Base-by-base conservation (phyloP, 148 eudicot species). In the Chenopodium suecicum region DNA sequence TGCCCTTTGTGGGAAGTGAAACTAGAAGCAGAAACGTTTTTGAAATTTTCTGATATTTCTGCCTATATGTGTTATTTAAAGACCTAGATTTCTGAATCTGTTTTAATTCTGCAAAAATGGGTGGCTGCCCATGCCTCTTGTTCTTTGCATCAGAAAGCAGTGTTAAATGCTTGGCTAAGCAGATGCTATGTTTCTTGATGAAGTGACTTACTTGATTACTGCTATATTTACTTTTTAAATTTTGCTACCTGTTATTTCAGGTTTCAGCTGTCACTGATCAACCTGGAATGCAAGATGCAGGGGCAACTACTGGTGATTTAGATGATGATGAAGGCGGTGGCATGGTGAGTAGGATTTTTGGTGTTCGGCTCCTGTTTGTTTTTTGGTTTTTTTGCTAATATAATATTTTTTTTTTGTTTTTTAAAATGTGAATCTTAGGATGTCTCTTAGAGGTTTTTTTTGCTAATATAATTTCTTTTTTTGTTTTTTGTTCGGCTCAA, bases 271-370 rank as follows among this genome's bases (percentile, higher is more conserved):
- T 93, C 63, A 90, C 96, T 73, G 98, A 95, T 87, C 94, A 93
- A 83, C 82, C 89, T 83, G 92, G 92, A 70, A 82, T 85, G 87
- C 97, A 91, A 87, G 96, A 93, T 75, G 80, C 86, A 68, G 95
- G 94, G 50, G 90, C 82, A 76, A 90, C 86, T 81, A 73, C 90
- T 83, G 97, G 91, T 86, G 97, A 93, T 77, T 90, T 95, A 76
- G 98, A 93, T 86, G 98, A 93, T 73, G 96, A 91, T 86, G 97
- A 91, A 85, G 93, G 97, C 7, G 90, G 90, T 85, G 98, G 97
- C 83, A 88, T 93, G 96, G 98, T 95, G 76, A 91, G 97, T 89
- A 65, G 6, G 54, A 31, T 22, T 60, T 2, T 58, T 19, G 54
- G 23, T 74, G 50, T n/a, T 41, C 29, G 19, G 16, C 29, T 47